Conservation (phyloP, 768 basidiomycete species). For the Asterophora lycoperdoides region DNA sequence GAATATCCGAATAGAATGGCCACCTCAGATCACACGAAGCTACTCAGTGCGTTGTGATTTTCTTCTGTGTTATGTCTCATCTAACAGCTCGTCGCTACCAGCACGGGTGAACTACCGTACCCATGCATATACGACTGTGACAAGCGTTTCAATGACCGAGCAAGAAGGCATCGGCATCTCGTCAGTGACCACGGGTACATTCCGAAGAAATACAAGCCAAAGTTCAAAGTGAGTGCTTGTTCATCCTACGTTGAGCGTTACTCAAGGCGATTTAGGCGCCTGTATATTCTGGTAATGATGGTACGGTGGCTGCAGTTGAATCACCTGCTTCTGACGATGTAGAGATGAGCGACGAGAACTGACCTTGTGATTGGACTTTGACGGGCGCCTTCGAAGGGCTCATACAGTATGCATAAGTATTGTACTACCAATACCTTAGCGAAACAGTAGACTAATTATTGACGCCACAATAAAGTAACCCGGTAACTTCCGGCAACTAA, state of each 20-base stretch:
- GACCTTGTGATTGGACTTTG: no score
- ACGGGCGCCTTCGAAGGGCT: no score
- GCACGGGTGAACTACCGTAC: conserved; percentile 55
- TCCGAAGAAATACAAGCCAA: conserved; percentile 40
- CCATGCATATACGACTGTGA: conserved; percentile 48
- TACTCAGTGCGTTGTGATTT: conserved; percentile 7
- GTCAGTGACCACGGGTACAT: conserved; percentile 47
- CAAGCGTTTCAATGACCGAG: conserved; percentile 59
- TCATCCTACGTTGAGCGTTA: neutral
- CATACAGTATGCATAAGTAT: neutral
- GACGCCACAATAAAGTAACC: no score
- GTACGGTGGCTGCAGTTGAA: neutral
- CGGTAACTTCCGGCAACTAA: conserved; percentile 1
- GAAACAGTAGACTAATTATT: neutral
- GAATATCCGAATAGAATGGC: neutral
- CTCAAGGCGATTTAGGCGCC: conserved; percentile 1
- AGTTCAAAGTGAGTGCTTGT: conserved; percentile 28
- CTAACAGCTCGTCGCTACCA: conserved; percentile 18
- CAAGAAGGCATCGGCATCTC: conserved; percentile 59
- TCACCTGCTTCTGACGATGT: no score
- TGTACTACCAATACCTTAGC: neutral
- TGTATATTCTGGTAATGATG: neutral
- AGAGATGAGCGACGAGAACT: no score
- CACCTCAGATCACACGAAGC: conserved; percentile 9
- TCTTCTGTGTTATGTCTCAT: no score